phyloP scores from a whole-genome alignment of 805 yeast genomes.

The Candida patagonica region DNA sequence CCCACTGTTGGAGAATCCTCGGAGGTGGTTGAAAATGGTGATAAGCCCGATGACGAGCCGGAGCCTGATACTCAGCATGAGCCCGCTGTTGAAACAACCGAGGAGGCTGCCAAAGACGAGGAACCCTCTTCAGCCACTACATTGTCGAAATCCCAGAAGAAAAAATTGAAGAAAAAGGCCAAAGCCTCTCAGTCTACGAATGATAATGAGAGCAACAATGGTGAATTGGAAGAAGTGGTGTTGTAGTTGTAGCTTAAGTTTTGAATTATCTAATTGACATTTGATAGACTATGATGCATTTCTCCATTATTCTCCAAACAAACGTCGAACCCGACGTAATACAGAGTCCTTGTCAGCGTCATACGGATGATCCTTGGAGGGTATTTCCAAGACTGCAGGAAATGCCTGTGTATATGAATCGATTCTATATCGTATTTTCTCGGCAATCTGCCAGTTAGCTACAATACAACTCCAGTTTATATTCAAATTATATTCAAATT shows the following conservation, averaged over 20 bases:
- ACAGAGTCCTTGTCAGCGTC: constrained; percentile 96
- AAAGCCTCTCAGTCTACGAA: constrained; percentile 16
- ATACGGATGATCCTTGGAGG: constrained; percentile 97
- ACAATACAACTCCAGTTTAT: too few species aligned
- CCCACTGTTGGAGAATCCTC: constrained; percentile 5
- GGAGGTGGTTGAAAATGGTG: not conserved
- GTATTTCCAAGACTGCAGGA: constrained; percentile 94
- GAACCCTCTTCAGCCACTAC: not conserved
- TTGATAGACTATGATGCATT: not conserved
- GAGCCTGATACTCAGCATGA: constrained; percentile 1
- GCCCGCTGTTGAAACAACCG: constrained; percentile 7
- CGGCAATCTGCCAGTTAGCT: constrained; percentile 49
- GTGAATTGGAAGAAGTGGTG: constrained; percentile 4
- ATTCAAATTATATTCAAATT: not conserved
- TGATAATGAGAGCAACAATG: constrained; percentile 12
- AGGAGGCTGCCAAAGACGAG: constrained; percentile 11
- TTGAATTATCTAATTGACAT: not conserved
- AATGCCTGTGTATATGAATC: constrained; percentile 84
- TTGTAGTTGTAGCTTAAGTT: not conserved
- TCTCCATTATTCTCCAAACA: constrained; percentile 71
- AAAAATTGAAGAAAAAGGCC: constrained; percentile 8
- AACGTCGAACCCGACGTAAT: constrained; percentile 83
- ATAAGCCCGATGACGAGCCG: constrained; percentile 1
- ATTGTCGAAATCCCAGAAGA: not conserved
- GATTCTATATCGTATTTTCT: constrained; percentile 69